A percentile compares a stretch with the other conserved stretches of the same genome.
These are phyloP conservation scores for Proliferodiscus dingleyae DNA, from an alignment of 2,329 filamentous ascomycete genomes.

Conservation along the genomic window DNA sequence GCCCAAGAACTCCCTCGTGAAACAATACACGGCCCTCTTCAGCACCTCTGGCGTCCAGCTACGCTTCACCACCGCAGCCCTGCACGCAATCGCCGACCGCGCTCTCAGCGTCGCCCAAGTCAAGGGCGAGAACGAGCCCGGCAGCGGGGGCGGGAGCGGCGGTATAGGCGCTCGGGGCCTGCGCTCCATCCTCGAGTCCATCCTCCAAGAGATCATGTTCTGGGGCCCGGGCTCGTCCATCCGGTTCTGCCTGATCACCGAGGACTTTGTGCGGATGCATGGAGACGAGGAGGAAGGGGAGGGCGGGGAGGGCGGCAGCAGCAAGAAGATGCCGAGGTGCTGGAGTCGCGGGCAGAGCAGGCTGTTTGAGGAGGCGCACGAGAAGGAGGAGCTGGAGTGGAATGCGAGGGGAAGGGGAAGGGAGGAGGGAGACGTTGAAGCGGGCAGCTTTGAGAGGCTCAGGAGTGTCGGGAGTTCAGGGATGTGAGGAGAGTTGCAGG, in stretches of 20 bases:
- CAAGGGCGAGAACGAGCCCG: too few species aligned
- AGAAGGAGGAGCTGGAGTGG: slow-evolving; percentile 51
- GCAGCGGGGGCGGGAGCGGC: slow-evolving; percentile 40
- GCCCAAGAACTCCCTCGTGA: slow-evolving; percentile 79
- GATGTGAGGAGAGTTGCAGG: slow-evolving; percentile 22
- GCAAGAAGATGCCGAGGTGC: slow-evolving; percentile 40
- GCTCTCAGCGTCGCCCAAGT: too few species aligned
- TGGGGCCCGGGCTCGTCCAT: slow-evolving; percentile 60
- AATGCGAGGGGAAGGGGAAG: slow-evolving; percentile 8
- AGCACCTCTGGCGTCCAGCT: slow-evolving; percentile 68
- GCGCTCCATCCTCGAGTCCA: slow-evolving; percentile 75
- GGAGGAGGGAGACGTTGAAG: slow-evolving; percentile 1
- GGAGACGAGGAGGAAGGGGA: slow-evolving; percentile 45
- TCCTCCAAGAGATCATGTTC: slow-evolving; percentile 76
- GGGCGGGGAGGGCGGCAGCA: too few species aligned
- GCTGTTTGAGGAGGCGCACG: slow-evolving; percentile 62
- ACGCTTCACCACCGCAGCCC: slow-evolving; percentile 73
- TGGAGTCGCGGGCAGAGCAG: slow-evolving; percentile 67
- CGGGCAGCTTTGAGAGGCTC: slow-evolving; percentile 24
- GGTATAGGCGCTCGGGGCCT: slow-evolving; percentile 76
- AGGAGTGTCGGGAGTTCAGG: slow-evolving; percentile 25
- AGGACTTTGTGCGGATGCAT: slow-evolving; percentile 36
- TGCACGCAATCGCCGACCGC: slow-evolving; percentile 71
- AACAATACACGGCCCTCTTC: slow-evolving; percentile 87
- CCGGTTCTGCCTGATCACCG: slow-evolving; percentile 69